These are phyloP conservation scores for Claviceps spartinae DNA, from an alignment of 2,329 filamentous ascomycete species.

Conservation along the genomic window DNA sequence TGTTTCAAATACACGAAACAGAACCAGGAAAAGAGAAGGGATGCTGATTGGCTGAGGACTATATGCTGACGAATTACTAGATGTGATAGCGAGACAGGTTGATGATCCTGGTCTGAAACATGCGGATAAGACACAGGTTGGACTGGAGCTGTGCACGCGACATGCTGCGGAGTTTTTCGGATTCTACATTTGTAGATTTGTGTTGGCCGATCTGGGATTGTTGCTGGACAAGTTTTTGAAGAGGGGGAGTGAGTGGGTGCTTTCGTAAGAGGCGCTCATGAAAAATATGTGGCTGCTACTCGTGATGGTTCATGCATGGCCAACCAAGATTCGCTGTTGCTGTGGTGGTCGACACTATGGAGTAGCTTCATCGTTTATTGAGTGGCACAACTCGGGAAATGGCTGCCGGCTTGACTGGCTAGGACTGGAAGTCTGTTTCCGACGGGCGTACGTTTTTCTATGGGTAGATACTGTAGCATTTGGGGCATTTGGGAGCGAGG, in stretches of 20 bases:
- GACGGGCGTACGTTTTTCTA: background rate
- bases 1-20: background rate
- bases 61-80: constrained; percentile 28
- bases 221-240: constrained; percentile 96
- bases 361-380: no score
- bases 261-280: constrained; percentile 4
- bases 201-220: constrained; percentile 69
- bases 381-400: no score
- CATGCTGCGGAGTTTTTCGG: constrained; percentile 96
- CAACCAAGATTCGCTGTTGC: no score
- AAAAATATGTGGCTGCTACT: no score
- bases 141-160: constrained; percentile 80
- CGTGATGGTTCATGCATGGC: no score
- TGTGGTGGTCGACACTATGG: no score
- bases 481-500: background rate
- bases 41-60: background rate
- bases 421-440: background rate
- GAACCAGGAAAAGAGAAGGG: background rate
- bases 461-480: no score
- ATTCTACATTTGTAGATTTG: constrained; percentile 92
- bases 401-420: background rate
- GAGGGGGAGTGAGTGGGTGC: constrained; percentile 87
- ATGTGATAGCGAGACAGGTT: constrained; percentile 91
- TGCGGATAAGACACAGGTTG: constrained; percentile 87
- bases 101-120: constrained; percentile 88